Base-by-base conservation (phyloP, 1,284 basidiomycete genomes). In the Nidula niveotomentosa region DNA sequence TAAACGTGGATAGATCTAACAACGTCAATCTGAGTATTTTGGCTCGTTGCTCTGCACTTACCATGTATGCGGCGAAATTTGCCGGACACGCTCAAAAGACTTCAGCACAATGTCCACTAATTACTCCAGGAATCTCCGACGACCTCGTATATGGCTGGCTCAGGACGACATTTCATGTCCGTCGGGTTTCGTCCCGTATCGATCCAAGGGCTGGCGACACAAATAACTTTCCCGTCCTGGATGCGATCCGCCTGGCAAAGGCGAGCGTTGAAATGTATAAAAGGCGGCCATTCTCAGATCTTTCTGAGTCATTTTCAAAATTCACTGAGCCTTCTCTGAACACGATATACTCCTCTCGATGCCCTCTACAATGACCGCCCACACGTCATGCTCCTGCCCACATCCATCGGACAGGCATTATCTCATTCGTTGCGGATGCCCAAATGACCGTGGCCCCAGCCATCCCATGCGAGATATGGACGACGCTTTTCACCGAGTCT, bases 401-500 rank as follows among this genome's bases (percentile, higher is more conserved):
- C 65, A 70, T 53, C 52, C 48, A 8, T 53, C 61, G 18, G 48
- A 56, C 12, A 58, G 58, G 35, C 72, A 72, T 53, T 69, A 60
- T 52, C 61, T 69, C 52, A 60, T 68, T 45, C 68, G 70, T 48
- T 74, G 72, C 58, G 72, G 71, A 7, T 72, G 70, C 51, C 60
- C 64, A 44, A 70, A 68, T 53, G 62, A 67, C 50, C 63, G 56
- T 35, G 53, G 52, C 18, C 61, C 65, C 34, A 60, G 63, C 44
- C 66, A 71, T 51, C 65, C 67, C 10, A 63, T 70, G 61, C 56
- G 64, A 52, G 39, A 43, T 17, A 62, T 65, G 58, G 65, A 71
- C 53, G 72, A 73, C 56, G 71, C 70, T 34, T 68, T 68, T 52
- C 72, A 73, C 55, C 60, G 65, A 39, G 55, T 61, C 43, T 74